Base-by-base conservation (phyloP, 1,284 basidiomycete species). In the Austroboletus olivaceoglutinosus region DNA sequence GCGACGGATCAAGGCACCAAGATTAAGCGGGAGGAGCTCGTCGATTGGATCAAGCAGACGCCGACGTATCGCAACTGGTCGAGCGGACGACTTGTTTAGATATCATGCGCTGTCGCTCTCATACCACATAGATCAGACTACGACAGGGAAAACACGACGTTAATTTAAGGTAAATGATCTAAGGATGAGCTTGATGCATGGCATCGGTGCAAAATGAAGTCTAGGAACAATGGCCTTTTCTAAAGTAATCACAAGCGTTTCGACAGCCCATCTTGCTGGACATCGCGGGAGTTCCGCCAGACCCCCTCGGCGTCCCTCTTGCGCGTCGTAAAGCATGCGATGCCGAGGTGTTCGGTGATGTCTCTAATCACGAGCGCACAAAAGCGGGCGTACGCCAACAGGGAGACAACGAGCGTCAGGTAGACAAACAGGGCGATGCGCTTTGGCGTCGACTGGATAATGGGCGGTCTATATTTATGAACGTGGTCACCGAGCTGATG, bases 271-370 rank as follows among this genome's bases (percentile, higher is more conserved):
- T 67, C 60, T n/a, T 56, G 54, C 19, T 55, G 60, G 27, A 61
- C 50, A 37, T 63, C 60, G 11, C 55, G 52, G 37, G 77, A 76
- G 46, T 76, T 68, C 38, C 77, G 73, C 91, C 91, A 93, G 22
- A 80, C 74, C 6, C 91, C 91, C 43, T 80, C 71, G 30, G 71
- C 75, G 60, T 91, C 89, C 76, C 84, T 89, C 74, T 89, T 92
- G 53, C 85, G 76, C 21, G 94, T 91, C 6, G 89, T 91, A 64
- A 95, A 92, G 72, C 93, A 95, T 0, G 91, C 93, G 54, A 94
- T 89, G 9, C 93, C 92, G 46, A 93, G 78, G 70, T 86, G 87
- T 56, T 93, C 81, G 48, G 90, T 93, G 67, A 95, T 91, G 58
- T 94, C 91, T 65, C 76, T 76, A 62, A 95, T 93, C 54, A 94